A percentile compares a stretch with the other conserved stretches of the same genome.
Conservation (phyloP, 352 stramenopile genomes). For the Pythium apleroticum region DNA sequence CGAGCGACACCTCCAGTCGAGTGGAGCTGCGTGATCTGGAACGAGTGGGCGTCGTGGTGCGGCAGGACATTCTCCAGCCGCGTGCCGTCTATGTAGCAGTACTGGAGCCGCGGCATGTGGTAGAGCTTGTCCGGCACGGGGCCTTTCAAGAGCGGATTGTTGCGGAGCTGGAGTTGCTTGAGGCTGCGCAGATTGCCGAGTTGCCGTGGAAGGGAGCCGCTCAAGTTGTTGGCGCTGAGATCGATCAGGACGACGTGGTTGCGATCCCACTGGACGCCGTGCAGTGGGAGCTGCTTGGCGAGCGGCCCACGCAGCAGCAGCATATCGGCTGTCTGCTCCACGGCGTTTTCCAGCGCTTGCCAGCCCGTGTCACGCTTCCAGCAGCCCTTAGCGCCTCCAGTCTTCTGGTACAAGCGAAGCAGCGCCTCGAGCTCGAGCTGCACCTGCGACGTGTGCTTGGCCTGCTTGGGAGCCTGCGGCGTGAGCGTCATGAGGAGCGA, state of each 20-base stretch:
- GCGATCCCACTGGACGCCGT: constrained; percentile 50
- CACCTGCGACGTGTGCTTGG: constrained; percentile 33
- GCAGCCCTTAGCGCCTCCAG: constrained; percentile 31
- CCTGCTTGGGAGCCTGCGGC: background rate
- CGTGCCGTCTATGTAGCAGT: constrained; percentile 69
- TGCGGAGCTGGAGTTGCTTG: constrained; percentile 52
- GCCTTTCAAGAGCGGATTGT: constrained; percentile 48
- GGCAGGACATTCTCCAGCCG: constrained; percentile 44
- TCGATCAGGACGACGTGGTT: constrained; percentile 67
- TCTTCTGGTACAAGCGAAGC: constrained; percentile 40
- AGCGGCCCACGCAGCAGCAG: constrained; percentile 33
- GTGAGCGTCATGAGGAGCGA: constrained; percentile 6
- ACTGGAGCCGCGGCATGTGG: constrained; percentile 46
- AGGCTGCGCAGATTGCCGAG: constrained; percentile 47
- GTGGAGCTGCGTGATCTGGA: constrained; percentile 63
- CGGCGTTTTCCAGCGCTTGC: constrained; percentile 27
- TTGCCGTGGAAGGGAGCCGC: constrained; percentile 41
- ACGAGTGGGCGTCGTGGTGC: constrained; percentile 43
- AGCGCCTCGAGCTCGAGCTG: constrained; percentile 52
- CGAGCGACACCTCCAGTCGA: background rate
- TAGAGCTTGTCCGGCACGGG: constrained; percentile 33
- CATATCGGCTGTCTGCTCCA: constrained; percentile 24
- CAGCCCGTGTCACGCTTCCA: constrained; percentile 48
- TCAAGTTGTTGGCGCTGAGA: constrained; percentile 48
- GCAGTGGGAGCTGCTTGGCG: constrained; percentile 37